Conservation (phyloP, 1,284 basidiomycete species). For the Rhodotorula sp. region DNA sequence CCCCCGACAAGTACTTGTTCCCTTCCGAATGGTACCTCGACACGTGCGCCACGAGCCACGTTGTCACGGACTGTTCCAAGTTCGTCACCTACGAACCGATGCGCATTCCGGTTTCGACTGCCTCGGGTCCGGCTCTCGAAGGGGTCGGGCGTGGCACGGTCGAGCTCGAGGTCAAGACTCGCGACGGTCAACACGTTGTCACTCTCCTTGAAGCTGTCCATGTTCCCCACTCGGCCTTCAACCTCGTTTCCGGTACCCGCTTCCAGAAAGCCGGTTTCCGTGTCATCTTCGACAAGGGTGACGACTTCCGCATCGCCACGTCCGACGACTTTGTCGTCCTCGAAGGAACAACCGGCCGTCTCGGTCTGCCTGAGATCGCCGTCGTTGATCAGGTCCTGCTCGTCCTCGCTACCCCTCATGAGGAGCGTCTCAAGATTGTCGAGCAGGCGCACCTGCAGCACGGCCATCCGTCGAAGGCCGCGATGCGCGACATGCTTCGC, state of each 20-base stretch:
- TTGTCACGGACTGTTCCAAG: background rate
- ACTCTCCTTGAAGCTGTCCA: background rate
- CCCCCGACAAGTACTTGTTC: background rate
- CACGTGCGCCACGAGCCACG: background rate
- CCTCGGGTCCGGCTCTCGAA: background rate
- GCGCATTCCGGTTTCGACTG: background rate
- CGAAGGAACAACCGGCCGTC: background rate
- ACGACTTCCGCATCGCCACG: background rate
- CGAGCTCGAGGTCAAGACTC: background rate
- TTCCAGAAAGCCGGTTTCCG: background rate
- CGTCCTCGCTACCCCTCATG: background rate
- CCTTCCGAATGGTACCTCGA: constrained; percentile 2
- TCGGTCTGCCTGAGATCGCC: background rate
- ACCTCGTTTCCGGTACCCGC: constrained; percentile 2
- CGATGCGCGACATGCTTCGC: constrained; percentile 1
- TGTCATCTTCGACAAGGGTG: background rate
- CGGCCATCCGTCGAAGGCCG: background rate
- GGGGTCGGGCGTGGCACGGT: background rate
- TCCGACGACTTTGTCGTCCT: background rate
- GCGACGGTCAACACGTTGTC: background rate
- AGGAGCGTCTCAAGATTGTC: background rate
- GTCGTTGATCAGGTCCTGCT: background rate
- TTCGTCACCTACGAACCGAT: background rate
- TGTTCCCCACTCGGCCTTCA: background rate
- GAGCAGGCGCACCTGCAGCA: background rate